phyloP scores from a whole-genome alignment of 1,139 yeast genomes.

The Kazachstania sp. region DNA sequence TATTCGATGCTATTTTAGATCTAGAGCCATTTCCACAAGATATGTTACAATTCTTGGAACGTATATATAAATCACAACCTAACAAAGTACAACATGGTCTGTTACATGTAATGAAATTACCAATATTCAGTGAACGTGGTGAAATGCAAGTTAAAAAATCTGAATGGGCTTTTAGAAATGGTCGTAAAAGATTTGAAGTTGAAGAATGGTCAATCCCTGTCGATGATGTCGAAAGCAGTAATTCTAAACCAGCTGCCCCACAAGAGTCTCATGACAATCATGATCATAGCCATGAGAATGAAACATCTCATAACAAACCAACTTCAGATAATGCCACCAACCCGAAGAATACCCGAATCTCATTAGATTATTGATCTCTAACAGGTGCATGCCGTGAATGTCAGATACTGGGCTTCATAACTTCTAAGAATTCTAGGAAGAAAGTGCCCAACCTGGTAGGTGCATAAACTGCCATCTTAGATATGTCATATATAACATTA shows the following conservation, averaged over 20 bases:
- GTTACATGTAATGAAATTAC: slow-evolving; percentile 64
- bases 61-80: slow-evolving; percentile 52
- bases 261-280: not conserved
- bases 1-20: slow-evolving; percentile 64
- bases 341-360: slow-evolving; percentile 12
- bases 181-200: slow-evolving; percentile 72
- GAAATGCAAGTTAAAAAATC: slow-evolving; percentile 66
- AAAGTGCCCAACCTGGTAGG: too few relatives aligned
- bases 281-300: slow-evolving; percentile 1
- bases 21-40: slow-evolving; percentile 80
- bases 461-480: too few relatives aligned
- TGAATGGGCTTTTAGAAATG: slow-evolving; percentile 82
- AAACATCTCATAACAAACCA: slow-evolving; percentile 5
- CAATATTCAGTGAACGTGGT: slow-evolving; percentile 67
- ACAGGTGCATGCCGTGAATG: too few relatives aligned
- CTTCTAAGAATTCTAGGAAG: too few relatives aligned
- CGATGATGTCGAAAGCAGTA: slow-evolving; percentile 53
- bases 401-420: too few relatives aligned
- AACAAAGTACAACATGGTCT: slow-evolving; percentile 80
- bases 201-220: slow-evolving; percentile 95
- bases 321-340: slow-evolving; percentile 5
- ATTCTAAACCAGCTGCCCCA: slow-evolving; percentile 6
- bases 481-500: too few relatives aligned
- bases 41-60: slow-evolving; percentile 55
- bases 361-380: slow-evolving; percentile 11